A percentile compares a stretch with the other conserved stretches of the same genome.
phyloP scores from a whole-genome alignment of 306 rosid genomes.

The Astragalus glycyphyllos region DNA sequence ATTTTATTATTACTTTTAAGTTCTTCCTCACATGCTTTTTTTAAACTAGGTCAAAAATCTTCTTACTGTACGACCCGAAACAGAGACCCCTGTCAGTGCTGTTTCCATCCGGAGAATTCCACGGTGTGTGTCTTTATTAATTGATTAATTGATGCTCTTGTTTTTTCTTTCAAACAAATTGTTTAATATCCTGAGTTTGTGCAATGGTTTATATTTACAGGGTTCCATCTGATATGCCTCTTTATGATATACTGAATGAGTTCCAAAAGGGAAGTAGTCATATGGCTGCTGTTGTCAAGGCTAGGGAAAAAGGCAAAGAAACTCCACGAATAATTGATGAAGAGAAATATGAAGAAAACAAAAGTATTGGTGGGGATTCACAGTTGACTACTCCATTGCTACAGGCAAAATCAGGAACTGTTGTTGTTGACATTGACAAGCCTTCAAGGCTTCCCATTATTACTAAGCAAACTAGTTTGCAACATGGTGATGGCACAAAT shows the following conservation, averaged over 20 bases:
- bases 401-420: conserved; percentile 50
- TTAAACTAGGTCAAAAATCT: conserved; percentile 88
- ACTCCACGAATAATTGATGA: conserved; percentile 56
- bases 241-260: conserved; percentile 94
- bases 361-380: conserved; percentile 44
- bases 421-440: conserved; percentile 76
- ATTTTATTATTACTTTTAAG: conserved; percentile 20
- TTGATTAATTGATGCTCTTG: conserved; percentile 27
- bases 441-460: conserved; percentile 50
- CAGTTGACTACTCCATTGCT: conserved; percentile 77
- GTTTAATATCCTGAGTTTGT: conserved; percentile 40
- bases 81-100: conserved; percentile 97
- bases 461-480: conserved; percentile 47
- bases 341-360: conserved; percentile 55
- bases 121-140: conserved; percentile 57
- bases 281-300: conserved; percentile 96
- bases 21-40: conserved; percentile 20
- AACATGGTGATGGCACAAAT: conserved; percentile 44
- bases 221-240: conserved; percentile 99
- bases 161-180: conserved; percentile 24
- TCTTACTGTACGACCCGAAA: conserved; percentile 95
- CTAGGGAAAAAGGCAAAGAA: conserved; percentile 62
- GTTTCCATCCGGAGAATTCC: conserved; percentile 97
- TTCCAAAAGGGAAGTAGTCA: conserved; percentile 99
- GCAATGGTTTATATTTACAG: conserved; percentile 54